These are phyloP conservation scores for Diplosphaera chodatii DNA, from an alignment of 139 green algal genomes.

Conservation along the genomic window DNA sequence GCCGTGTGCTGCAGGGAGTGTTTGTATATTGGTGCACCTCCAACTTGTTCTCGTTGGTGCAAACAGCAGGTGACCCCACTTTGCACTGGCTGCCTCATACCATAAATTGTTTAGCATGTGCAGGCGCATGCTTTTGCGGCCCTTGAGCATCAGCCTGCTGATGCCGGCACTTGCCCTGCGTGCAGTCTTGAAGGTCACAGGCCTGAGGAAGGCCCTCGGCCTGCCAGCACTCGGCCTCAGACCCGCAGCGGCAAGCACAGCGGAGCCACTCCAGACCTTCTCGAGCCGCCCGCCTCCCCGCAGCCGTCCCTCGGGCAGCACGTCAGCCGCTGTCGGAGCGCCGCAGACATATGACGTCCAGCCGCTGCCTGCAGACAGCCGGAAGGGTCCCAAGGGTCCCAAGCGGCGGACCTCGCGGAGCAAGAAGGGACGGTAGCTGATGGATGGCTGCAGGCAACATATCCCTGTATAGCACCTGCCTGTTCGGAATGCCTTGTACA, in stretches of 20 bases:
- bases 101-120: no score
- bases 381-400: no score
- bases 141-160: background rate
- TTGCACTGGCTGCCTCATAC: no score
- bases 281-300: background rate
- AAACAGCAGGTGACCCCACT: constrained; percentile 8
- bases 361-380: background rate
- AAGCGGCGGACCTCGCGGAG: background rate
- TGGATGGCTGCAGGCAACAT: no score
- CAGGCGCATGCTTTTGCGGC: no score
- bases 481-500: no score
- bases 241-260: background rate
- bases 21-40: constrained; percentile 58
- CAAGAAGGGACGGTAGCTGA: no score
- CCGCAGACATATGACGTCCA: no score
- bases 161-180: background rate
- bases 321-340: background rate
- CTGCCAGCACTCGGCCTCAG: background rate
- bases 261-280: background rate
- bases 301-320: background rate
- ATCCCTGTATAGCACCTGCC: no score
- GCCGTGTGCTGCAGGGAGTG: constrained; percentile 18
- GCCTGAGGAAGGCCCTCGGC: background rate
- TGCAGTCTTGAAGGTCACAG: background rate
- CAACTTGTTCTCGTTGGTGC: constrained; percentile 40